Percentiles rank a stretch among this genome's conserved stretches.
Evolutionary conservation across 192 early-diverging fungal species (phyloP).

Genomic region (Umbelopsis sp.): DNA sequence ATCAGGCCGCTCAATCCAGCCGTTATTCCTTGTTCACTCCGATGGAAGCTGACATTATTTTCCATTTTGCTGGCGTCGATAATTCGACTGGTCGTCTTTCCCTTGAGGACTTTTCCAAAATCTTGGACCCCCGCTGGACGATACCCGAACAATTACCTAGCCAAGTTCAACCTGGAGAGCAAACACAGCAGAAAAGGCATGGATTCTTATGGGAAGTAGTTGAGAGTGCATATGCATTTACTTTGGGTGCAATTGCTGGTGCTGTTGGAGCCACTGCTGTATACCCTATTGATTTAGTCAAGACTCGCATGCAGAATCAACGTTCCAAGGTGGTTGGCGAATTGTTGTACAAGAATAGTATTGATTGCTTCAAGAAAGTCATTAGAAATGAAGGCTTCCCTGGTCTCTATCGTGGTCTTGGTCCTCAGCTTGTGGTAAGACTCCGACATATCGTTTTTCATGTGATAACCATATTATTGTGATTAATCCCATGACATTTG

Average conservation of each 20-base stretch:
- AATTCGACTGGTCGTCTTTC: constrained; percentile 48
- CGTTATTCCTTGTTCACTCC: constrained; percentile 67
- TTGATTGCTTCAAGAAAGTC: constrained; percentile 96
- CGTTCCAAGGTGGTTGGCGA: constrained; percentile 87
- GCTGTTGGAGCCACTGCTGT: constrained; percentile 93
- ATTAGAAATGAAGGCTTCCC: constrained; percentile 86
- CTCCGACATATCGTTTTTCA: not conserved
- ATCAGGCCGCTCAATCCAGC: constrained; percentile 53
- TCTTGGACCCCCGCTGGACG: constrained; percentile 59
- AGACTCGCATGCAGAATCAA: constrained; percentile 99
- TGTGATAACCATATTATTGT: not conserved
- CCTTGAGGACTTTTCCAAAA: constrained; percentile 50
- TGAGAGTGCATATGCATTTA: constrained; percentile 54
- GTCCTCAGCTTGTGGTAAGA: constrained; percentile 86
- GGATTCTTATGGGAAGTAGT: constrained; percentile 34
- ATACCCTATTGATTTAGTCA: constrained; percentile 97
- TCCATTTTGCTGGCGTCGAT: constrained; percentile 63
- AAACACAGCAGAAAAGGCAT: constrained; percentile 17
- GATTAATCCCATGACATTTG: constrained; percentile 2
- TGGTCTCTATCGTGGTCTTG: constrained; percentile 91
- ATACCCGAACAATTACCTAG: constrained; percentile 20
- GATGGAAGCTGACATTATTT: constrained; percentile 75
- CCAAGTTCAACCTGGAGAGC: not conserved
- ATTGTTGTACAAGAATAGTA: constrained; percentile 90
- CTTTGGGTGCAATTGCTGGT: constrained; percentile 86